Evolutionary conservation across 176 grass and related monocot species (phyloP), one percentile per base, ranked within the genome.

Genomic region (Dactylis glomerata): DNA sequence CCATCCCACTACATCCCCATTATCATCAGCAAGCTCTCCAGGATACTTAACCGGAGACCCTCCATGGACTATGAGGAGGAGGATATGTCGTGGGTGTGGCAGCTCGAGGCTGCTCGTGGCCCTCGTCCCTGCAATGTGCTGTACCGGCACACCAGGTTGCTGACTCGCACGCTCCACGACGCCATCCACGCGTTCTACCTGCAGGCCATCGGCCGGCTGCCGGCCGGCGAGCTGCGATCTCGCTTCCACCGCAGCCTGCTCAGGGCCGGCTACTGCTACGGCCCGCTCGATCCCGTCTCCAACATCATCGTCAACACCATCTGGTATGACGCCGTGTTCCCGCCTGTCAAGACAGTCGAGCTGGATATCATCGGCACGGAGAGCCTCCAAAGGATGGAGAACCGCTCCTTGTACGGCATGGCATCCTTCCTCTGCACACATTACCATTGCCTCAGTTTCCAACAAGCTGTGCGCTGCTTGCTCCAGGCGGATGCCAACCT

Each of bases 361-460:
- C 27, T 49, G 19, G 41, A 45, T 17, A 20, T 9, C 15, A n/a
- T 80, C 40, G 3, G 66, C 80, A 82, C 66, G 0, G 1, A 5
- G 16, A n/a, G 23, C 37, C 68, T 83, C 68, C 81, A 61, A 26
- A 26, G 51, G 17, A 45, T 23, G 16, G 81, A 83, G 68, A 73
- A 32, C 8, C 36, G 51, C 16, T 73, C 81, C 10, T 2, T 83
- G 19, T 83, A 61, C 0, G 37, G 80, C 24, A 5, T 73, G 5
- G 68, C 17, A 36, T 83, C 52, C 17, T 83, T 83, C 81, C 26
- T 73, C 37, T 61, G 36, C 37, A 83, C 68, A 1, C 68, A 26
- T 0, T 83, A 73, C 1, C 37, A 73, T 73, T 0, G 0, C 11
- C 1, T 58, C 1, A 1, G 9, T 33, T 61, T 83, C 68, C 26